Evolutionary conservation across 306 rosid species (phyloP).

Genomic region (Prunus davidiana): DNA sequence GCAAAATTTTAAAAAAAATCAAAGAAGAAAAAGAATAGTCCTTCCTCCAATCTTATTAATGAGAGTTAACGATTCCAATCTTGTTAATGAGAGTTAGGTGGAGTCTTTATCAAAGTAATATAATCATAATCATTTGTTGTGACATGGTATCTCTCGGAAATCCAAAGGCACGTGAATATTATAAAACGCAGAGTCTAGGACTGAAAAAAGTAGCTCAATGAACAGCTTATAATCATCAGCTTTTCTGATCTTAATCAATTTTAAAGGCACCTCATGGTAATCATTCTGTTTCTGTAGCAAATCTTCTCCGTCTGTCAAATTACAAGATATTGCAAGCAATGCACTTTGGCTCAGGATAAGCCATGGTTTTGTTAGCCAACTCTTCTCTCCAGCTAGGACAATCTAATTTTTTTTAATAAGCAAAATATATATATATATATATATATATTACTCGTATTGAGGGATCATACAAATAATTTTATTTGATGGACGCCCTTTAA

Average conservation of each 20-base stretch:
- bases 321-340: not conserved
- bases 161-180: conserved; percentile 36
- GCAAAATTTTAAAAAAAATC: conserved; percentile 2
- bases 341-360: conserved; percentile 3
- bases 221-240: conserved; percentile 29
- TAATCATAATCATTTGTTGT: conserved; percentile 27
- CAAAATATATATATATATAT: not conserved
- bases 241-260: conserved; percentile 32
- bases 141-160: conserved; percentile 37
- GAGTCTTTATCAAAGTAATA: conserved; percentile 18
- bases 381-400: not conserved
- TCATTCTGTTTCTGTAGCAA: conserved; percentile 23
- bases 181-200: not conserved
- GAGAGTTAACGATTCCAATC: conserved; percentile 18
- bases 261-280: conserved; percentile 22
- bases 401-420: not conserved
- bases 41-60: conserved; percentile 21
- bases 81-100: conserved; percentile 9
- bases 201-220: conserved; percentile 15
- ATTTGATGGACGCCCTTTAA: rapidly evolving
- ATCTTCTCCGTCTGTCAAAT: conserved; percentile 24
- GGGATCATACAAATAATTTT: too few species aligned
- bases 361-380: conserved; percentile 2
- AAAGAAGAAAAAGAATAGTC: not conserved
- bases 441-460: rapidly evolving